Base-by-base conservation (phyloP, 1,284 basidiomycete species). In the Malassezia nana region DNA sequence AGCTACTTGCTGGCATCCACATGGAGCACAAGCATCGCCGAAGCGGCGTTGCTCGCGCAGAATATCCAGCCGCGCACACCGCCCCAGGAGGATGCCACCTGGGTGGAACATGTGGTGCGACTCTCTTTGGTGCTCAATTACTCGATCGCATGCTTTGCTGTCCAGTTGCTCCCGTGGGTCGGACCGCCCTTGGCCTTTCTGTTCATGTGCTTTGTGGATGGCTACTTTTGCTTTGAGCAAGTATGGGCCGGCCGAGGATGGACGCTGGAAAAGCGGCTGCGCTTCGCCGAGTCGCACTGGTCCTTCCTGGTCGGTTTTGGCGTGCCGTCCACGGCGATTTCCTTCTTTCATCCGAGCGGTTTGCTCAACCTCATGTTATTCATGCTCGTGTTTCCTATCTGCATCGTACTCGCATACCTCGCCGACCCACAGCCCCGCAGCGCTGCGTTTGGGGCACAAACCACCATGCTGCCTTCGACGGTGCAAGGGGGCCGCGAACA, bases 151-250 rank as follows among this genome's bases (percentile, higher is more conserved):
- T 64, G 63, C 49, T 45, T 64, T 12, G 43, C 64, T 0, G 63
- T 70, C 4, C 57, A 60, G 6, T 55, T 50, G 30, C 55, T 72
- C 8, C 70, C 70, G 1, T 63, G 59, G 46, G n/a, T 70, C 8
- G 70, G 70, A 0, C 59, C 55, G 10, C 31, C 46, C 6, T 50
- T 69, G 1, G 60, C 66, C 2, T 72, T 74, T 60, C 38, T 67
- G 15, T 63, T 67, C 54, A 69, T 71, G 68, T 58, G 55, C 40
- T 53, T 72, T 22, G 61, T 72, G 32, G 71, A 74, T 43, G 69
- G 65, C 25, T 74, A 65, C 55, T 74, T 72, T 63, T 72, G 70
- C 60, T 74, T 72, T 41, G 71, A 74, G 50, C 68, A 66, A 31
- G 63, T 63, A 2, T 70, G 70, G 69, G 59, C 60, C 40, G 66